Evolutionary conservation across 2,329 filamentous ascomycete species (phyloP), one percentile per base, ranked within the genome.

Genomic region (Purpureocillium lavendulum): DNA sequence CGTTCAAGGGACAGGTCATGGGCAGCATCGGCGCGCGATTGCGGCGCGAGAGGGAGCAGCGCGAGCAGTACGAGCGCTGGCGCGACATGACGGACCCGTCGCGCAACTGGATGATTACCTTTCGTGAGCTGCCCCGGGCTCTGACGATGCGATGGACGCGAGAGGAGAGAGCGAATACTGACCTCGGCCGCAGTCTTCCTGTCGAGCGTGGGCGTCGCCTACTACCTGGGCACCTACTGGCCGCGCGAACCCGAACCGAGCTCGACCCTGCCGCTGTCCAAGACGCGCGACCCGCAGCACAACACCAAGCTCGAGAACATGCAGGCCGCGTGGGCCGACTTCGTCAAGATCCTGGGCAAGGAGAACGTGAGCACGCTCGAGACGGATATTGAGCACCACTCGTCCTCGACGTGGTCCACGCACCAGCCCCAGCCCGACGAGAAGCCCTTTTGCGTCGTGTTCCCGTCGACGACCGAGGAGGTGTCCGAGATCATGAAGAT

Each of bases 401-500:
- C 77, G 29, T 70, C 69, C 24, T 81, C 77, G 17, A 70, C 73
- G 33, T 84, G 78, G 78, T 82, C 77, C 33, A 72, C 75, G 24
- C 75, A 82, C 58, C 65, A 64, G 35, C 60, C 65, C 35, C 60
- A 62, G 24, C 59, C 66, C 12, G 56, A 65, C 3, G 66, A 78
- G 42, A 64, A 67, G 33, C 71, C 77, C 11, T 83, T 83, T 55
- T 73, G 87, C 57, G 70, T 96, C 38, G 73, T 94, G 31, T 90
- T 81, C 56, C 89, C 88, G 0, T 69, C 64, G 33, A 78, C 72
- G 29, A 96, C 89, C 1, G 82, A 89, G 47, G 82, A 96, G 51
- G 87, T 94, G 8, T 83, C 84, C n/a, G 69, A 73, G 46, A 77
- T 96, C 43, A 90, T 94, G 82, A 89, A 90, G 65, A 66, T 95